Base-by-base conservation (phyloP, 23 red algal species). In the Agarophyton chilense region DNA sequence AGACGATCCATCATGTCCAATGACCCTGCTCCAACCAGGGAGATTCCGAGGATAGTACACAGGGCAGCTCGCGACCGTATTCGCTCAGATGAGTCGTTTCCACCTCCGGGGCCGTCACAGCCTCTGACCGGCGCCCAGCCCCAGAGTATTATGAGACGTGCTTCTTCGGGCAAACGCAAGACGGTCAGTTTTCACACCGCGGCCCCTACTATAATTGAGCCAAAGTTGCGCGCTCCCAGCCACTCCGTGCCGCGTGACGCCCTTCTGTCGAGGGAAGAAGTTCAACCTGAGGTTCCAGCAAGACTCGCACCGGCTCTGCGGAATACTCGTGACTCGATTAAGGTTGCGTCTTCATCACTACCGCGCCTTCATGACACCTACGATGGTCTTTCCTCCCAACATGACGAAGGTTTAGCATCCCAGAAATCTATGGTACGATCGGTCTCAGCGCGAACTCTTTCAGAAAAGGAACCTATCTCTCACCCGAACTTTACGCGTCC, bases 151-250 rank as follows among this genome's bases (percentile, higher is more conserved):
- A 86, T 86, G 73, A 56, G 85, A 9, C 85, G 85, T 66, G 43
- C 85, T 44, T 58, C 85, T 18, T 57, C 85, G 10, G 36, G 44
- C 17, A 89, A 89, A 52, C 85, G 85, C 29, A 89, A 89, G 53
- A 89, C 85, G 12, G 85, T 89, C 54, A 78, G 70, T 22, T 89
- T 89, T 39, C 85, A 89, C 29, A 71, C 67, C 41, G 85, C 63
- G 6, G 63, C 71, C 35, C 85, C 85, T 2, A 72, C 71, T 42
- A 65, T 89, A 28, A 89, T 89, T 47, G 85, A 89, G 72, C 85
- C 85, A n/a, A 89, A 65, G 22, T 29, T 66, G 31, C 85, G 85
- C 52, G 85, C 85, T 11, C 85, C 85, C 8, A 87, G 60, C 35
- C 52, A 72, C 31, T 89, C 85, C 14, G 41, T 89, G 21, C 85